Evolutionary conservation across 2,329 filamentous ascomycete species (phyloP).

Genomic region (Paradendryphiella salina): DNA sequence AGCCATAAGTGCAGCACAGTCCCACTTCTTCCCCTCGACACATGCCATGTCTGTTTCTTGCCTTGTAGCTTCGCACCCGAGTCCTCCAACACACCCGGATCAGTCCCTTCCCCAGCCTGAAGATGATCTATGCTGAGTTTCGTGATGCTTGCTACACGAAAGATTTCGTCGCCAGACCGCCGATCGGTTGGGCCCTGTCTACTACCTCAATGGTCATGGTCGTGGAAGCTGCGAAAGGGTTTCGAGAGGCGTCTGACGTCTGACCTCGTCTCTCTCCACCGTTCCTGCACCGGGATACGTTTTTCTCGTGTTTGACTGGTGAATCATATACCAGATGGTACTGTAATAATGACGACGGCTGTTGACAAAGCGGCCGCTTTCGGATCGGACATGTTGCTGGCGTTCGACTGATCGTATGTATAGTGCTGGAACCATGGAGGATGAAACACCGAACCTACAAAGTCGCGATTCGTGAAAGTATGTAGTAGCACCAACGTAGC

Average conservation of each 20-base stretch:
- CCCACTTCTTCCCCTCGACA: neutral
- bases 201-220: neutral
- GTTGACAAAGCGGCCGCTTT: constrained; percentile 26
- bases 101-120: no score
- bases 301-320: neutral
- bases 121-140: no score
- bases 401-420: neutral
- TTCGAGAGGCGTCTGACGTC: no score
- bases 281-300: neutral
- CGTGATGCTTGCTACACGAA: no score
- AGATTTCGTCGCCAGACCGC: no score
- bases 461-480: no score
- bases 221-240: neutral
- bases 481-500: neutral
- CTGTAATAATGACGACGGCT: constrained; percentile 23
- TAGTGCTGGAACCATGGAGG: neutral
- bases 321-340: constrained; percentile 15
- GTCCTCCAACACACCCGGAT: no score
- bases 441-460: neutral
- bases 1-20: neutral
- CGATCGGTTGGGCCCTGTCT: no score
- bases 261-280: neutral
- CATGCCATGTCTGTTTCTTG: neutral
- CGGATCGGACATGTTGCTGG: constrained; percentile 15
- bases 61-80: no score